Base-by-base conservation (phyloP, 2,329 filamentous ascomycete genomes). In the Beauveria rudraprayagi region DNA sequence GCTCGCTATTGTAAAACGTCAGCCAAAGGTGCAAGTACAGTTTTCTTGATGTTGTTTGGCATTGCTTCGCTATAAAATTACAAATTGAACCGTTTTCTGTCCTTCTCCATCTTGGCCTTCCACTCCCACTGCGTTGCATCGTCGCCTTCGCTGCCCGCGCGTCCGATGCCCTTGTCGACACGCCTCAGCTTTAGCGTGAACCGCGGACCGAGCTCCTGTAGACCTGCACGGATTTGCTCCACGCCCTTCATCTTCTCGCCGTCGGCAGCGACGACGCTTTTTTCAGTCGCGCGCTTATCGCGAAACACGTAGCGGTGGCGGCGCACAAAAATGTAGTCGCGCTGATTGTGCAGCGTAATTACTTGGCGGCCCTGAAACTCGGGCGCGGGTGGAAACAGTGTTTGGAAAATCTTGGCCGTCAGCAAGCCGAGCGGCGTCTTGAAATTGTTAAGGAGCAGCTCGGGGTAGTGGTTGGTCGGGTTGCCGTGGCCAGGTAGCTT, bases 71-170 rank as follows among this genome's bases (percentile, higher is more conserved):
- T 37, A 43, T 50, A 16, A 56, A 56, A 57, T 64, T 81, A 97
- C 71, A 99, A 79, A 75, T 95, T 94, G 78, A 97, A 99, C 72
- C 91, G 87, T 67, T 93, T 97, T 69, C 94, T 83, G 70, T 90
- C 81, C 80, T 97, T 97, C 78, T 99, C 94, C 88, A 94, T 95
- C 71, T 87, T 86, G 11, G 90, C 89, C 77, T 96, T 95, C 94
- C 94, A 99, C 72, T 97, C 85, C 93, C 94, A 97, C 71, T 96
- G 90, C 67, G 91, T 84, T 43, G 91, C 91, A 73, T 88, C 78
- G 73, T 85, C 79, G 79, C 90, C 83, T 63, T 86, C 81, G 67
- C 84, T 87, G 19, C 85, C 85, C 8, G 85, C 85, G 60, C 83
- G 76, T 16, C 85, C 85, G 66, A 99, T 89, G 0, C 92, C 93